A percentile compares a stretch with the other conserved stretches of the same genome.
These are phyloP conservation scores for Casuarina equisetifolia DNA, from an alignment of 306 rosid species.

Conservation along the genomic window DNA sequence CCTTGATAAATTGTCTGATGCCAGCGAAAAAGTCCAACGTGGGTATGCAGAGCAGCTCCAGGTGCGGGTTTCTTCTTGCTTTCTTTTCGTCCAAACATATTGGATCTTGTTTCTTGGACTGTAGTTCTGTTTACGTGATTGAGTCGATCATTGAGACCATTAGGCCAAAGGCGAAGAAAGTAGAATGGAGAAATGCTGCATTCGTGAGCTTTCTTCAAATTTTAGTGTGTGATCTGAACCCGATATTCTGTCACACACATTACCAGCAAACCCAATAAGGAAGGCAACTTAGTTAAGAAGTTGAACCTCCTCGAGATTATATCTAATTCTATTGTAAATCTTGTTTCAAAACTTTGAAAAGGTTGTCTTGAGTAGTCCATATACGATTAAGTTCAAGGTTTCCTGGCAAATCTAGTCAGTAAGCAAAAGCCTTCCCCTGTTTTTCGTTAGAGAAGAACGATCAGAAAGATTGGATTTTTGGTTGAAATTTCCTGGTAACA, in stretches of 20 bases:
- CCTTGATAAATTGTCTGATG: slow-evolving; percentile 57
- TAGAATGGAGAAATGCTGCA: background rate
- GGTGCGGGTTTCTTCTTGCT: slow-evolving; percentile 33
- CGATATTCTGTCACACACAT: background rate
- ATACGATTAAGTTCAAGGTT: background rate
- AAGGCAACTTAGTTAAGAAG: background rate
- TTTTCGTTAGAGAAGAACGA: background rate
- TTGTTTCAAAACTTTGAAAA: background rate
- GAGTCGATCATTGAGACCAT: background rate
- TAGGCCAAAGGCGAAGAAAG: background rate
- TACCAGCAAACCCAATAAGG: background rate
- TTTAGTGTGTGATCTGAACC: background rate
- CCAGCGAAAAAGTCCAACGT: slow-evolving; percentile 54
- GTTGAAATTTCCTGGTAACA: background rate
- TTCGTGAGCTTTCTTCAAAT: background rate
- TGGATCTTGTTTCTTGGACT: background rate
- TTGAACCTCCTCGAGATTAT: background rate
- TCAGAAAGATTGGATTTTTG: background rate
- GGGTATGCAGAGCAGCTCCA: slow-evolving; percentile 59
- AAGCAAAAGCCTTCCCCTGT: background rate
- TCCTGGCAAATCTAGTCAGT: background rate
- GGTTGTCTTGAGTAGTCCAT: background rate
- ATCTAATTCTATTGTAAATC: background rate
- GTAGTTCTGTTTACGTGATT: background rate
- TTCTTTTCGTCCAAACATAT: background rate